These are phyloP conservation scores for Globisporangium uncinulatum DNA, from an alignment of 352 stramenopile species.

Conservation along the genomic window DNA sequence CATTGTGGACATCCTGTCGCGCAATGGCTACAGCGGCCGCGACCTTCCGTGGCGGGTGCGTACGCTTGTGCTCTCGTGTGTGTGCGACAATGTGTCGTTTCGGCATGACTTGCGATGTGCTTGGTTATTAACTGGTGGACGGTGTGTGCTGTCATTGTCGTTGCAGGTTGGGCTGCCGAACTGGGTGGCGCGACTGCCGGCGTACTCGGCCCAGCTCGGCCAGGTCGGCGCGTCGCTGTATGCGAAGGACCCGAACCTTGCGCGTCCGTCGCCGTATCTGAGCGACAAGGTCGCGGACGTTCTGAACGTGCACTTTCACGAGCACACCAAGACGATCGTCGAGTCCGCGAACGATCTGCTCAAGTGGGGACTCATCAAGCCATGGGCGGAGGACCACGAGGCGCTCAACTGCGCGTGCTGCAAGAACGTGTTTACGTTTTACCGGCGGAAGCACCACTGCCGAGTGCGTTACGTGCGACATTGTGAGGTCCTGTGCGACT, in stretches of 20 bases:
- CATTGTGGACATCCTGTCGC: slow-evolving; percentile 78
- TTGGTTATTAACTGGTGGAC: not conserved
- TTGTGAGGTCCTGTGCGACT: too few relatives aligned
- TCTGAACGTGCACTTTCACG: slow-evolving; percentile 73
- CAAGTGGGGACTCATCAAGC: slow-evolving; percentile 84
- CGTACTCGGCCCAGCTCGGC: slow-evolving; percentile 79
- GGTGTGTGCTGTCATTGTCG: not conserved
- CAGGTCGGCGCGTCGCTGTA: slow-evolving; percentile 81
- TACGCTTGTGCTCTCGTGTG: not conserved
- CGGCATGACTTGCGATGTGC: not conserved
- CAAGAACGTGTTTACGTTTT: slow-evolving; percentile 74
- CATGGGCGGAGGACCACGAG: slow-evolving; percentile 86
- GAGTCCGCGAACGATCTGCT: slow-evolving; percentile 80
- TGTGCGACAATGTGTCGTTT: not conserved
- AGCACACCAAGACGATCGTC: slow-evolving; percentile 55
- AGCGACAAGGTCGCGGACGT: slow-evolving; percentile 79
- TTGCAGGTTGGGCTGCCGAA: slow-evolving; percentile 61
- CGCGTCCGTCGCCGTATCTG: slow-evolving; percentile 66
- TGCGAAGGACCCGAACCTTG: slow-evolving; percentile 42
- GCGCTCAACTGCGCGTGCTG: slow-evolving; percentile 68
- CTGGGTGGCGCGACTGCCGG: slow-evolving; percentile 80
- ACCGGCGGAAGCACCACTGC: slow-evolving; percentile 79
- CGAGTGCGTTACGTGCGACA: slow-evolving; percentile 29
- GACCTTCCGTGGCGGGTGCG: slow-evolving; percentile 75
- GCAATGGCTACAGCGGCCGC: slow-evolving; percentile 81